These are phyloP conservation scores for Brassica juncea DNA, from an alignment of 345 rosid species.

Conservation along the genomic window DNA sequence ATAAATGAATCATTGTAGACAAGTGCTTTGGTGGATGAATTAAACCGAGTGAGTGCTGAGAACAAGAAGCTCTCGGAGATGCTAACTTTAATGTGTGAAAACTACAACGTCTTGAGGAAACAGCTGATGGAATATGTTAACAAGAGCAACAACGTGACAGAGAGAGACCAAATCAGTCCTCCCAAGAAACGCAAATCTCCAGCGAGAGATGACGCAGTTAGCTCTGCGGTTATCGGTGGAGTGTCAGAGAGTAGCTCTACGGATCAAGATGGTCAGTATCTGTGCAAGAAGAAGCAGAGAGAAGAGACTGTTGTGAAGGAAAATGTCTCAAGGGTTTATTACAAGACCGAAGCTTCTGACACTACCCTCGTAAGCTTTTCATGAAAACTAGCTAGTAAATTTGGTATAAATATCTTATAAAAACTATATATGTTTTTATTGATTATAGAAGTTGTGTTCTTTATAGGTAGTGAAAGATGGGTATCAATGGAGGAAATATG, in stretches of 20 bases:
- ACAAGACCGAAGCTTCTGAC: constrained; percentile 72
- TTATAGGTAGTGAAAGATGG: constrained; percentile 93
- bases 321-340: constrained; percentile 60
- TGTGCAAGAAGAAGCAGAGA: constrained; percentile 63
- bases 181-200: constrained; percentile 82
- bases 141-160: constrained; percentile 38
- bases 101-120: constrained; percentile 63
- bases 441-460: background rate
- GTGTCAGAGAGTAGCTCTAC: constrained; percentile 87
- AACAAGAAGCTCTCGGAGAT: constrained; percentile 85
- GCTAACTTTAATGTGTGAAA: constrained; percentile 76
- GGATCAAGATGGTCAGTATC: constrained; percentile 72
- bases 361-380: constrained; percentile 64
- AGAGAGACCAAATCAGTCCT: constrained; percentile 48
- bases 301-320: constrained; percentile 75
- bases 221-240: constrained; percentile 42
- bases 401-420: background rate
- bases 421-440: constrained; percentile 18
- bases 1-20: constrained; percentile 20
- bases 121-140: constrained; percentile 61
- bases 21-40: constrained; percentile 63
- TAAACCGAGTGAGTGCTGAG: constrained; percentile 75
- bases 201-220: constrained; percentile 41
- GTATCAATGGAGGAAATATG: constrained; percentile 99
- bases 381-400: background rate